phyloP scores from a whole-genome alignment of 306 rosid genomes.

The Abrus pulchellus region DNA sequence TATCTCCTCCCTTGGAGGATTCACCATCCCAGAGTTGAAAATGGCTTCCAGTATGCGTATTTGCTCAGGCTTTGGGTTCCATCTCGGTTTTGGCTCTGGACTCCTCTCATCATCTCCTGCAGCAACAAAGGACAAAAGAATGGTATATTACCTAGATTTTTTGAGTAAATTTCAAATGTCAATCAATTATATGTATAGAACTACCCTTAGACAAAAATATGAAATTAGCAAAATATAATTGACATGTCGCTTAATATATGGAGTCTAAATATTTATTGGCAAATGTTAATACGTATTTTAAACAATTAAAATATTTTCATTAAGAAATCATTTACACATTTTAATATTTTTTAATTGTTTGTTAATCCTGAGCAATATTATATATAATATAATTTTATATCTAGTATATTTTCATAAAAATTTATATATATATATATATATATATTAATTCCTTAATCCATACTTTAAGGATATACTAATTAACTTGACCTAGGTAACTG shows the following conservation, averaged over 20 bases:
- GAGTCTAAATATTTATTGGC: too few species aligned
- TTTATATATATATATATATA: too few species aligned
- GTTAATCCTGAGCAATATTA: too few species aligned
- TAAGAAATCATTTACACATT: too few species aligned
- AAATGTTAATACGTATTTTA: too few species aligned
- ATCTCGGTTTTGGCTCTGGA: slow-evolving; percentile 88
- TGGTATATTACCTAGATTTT: background rate
- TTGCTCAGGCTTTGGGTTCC: slow-evolving; percentile 95
- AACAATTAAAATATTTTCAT: too few species aligned
- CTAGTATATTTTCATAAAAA: too few species aligned
- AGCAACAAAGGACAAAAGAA: background rate
- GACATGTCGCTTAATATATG: too few species aligned
- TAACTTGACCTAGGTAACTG: background rate
- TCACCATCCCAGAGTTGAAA: slow-evolving; percentile 94
- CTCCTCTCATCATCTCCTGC: slow-evolving; percentile 73
- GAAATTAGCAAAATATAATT: background rate
- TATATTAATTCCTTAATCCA: too few species aligned
- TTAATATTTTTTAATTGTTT: too few species aligned
- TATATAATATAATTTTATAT: background rate
- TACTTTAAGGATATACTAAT: too few species aligned
- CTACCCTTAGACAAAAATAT: background rate
- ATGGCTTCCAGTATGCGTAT: slow-evolving; percentile 85
- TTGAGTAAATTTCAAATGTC: background rate
- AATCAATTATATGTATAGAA: background rate
- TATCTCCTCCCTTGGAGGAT: slow-evolving; percentile 90